phyloP scores from a whole-genome alignment of 225 moss, liverwort and hornwort genomes.

The Thuidium tamariscinum region DNA sequence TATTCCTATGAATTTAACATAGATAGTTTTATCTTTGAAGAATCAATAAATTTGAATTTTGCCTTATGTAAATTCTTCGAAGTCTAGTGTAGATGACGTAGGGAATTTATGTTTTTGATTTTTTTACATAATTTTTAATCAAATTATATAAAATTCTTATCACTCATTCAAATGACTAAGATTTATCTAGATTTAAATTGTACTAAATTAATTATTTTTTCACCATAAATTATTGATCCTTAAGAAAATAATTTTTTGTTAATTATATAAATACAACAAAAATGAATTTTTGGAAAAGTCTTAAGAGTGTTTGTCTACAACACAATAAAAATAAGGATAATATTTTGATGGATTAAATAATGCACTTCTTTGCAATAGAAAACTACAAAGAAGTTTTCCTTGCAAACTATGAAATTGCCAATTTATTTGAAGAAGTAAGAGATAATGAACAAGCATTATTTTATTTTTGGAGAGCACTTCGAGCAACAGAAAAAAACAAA shows the following conservation, averaged over 20 bases:
- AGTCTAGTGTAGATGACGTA: neutral
- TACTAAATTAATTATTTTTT: neutral
- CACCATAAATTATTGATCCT: neutral
- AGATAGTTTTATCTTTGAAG: rapidly evolving
- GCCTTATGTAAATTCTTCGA: rapidly evolving
- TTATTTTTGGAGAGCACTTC: conserved; percentile 18
- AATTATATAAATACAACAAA: neutral
- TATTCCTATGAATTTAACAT: neutral
- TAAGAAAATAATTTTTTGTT: rapidly evolving
- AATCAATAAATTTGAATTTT: rapidly evolving
- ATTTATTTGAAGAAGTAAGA: conserved; percentile 16
- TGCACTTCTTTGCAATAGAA: neutral
- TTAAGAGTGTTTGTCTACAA: rapidly evolving
- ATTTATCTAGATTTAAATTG: too few species aligned
- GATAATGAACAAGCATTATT: conserved; percentile 31
- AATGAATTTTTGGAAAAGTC: neutral
- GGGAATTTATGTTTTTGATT: too few species aligned
- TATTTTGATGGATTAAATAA: neutral
- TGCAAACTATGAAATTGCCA: conserved; percentile 18
- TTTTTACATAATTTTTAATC: neutral
- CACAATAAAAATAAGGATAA: too few species aligned
- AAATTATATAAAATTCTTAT: neutral
- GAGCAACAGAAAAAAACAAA: neutral
- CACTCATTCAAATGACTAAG: rapidly evolving
- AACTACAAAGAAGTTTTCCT: neutral